Evolutionary conservation across 768 basidiomycete species (phyloP), one percentile per base, ranked within the genome.

Genomic region (Phallus indusiatus): DNA sequence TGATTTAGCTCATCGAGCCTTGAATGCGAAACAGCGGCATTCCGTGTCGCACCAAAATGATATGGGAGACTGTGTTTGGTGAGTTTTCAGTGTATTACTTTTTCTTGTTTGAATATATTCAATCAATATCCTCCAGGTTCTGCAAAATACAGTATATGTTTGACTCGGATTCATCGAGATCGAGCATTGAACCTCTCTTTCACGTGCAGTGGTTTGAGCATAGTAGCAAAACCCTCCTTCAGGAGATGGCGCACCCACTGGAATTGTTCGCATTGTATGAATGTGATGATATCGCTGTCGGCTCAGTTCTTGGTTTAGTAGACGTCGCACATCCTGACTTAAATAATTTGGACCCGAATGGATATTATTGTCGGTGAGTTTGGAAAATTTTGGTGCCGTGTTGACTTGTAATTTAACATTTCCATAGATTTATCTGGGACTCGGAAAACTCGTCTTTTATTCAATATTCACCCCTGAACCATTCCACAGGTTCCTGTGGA

Each of bases 131-230:
- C 3, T 28, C 12, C 33, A 90, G 88, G 88, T 90, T 90, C 64
- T 80, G 81, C 53, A 76, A 74, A n/a, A 84, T 89, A 47, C 75
- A 74, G 3, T 86, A 83, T 63, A 79, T 90, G 59, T 85, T 78
- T 61, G 78, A 84, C 55, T 68, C 72, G 21, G 56, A 66, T 10
- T 16, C 11, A 14, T 52, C 50, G 35, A 20, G 14, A 8, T 36
- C 18, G 24, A 8, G 69, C 63, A 10, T 63, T 63, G 55, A 83
- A 82, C 65, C 77, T 74, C 71, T 83, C 86, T 16, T 37, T 56
- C 88, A 90, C 68, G 85, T 78, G 0, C 84, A 85, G 58, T 90
- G 88, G 88, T 76, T 81, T 59, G 71, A 74, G 8, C 88, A 87
- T 71, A 82, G 82, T 10, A 80, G 76, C 18, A 81, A 84, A 63